Evolutionary conservation across 2,329 filamentous ascomycete species (phyloP).

Genomic region (Phialophora verrucosa): DNA sequence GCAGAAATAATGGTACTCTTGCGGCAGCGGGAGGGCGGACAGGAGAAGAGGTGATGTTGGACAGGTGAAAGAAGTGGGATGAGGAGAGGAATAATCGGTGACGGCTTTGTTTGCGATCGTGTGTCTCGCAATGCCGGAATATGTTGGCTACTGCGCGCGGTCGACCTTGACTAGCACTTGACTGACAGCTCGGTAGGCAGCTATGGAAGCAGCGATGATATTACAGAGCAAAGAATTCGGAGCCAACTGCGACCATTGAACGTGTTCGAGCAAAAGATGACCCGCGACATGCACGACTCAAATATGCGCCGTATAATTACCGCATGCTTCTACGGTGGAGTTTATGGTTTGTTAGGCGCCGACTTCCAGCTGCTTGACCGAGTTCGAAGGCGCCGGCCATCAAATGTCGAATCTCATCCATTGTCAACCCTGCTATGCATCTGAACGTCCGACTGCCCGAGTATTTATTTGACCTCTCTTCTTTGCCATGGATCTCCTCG

Average conservation of each 20-base stretch:
- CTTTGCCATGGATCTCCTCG: neutral
- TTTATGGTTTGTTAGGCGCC: neutral
- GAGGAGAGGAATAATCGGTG: neutral
- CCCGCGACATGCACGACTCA: conserved; percentile 1
- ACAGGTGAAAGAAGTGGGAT: neutral
- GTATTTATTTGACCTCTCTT: neutral
- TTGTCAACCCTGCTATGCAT: neutral
- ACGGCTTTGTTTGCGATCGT: neutral
- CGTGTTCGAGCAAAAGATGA: conserved; percentile 4
- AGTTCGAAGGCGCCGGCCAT: too few relatives aligned
- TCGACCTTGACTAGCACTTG: neutral
- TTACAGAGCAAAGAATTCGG: neutral
- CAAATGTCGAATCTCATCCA: too few relatives aligned
- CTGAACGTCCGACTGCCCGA: neutral
- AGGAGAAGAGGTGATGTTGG: neutral
- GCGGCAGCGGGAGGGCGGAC: neutral
- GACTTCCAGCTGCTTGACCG: too few relatives aligned
- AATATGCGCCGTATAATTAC: neutral
- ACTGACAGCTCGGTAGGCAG: neutral
- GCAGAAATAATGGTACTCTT: neutral
- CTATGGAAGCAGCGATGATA: neutral
- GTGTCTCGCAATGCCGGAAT: neutral
- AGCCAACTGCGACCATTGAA: conserved; percentile 12
- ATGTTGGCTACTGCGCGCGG: neutral
- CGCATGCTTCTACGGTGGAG: neutral